A percentile compares a stretch with the other conserved stretches of the same genome.
These are phyloP conservation scores for Entomophthora muscae DNA, from an alignment of 371 early-diverging fungal genomes.

Conservation along the genomic window DNA sequence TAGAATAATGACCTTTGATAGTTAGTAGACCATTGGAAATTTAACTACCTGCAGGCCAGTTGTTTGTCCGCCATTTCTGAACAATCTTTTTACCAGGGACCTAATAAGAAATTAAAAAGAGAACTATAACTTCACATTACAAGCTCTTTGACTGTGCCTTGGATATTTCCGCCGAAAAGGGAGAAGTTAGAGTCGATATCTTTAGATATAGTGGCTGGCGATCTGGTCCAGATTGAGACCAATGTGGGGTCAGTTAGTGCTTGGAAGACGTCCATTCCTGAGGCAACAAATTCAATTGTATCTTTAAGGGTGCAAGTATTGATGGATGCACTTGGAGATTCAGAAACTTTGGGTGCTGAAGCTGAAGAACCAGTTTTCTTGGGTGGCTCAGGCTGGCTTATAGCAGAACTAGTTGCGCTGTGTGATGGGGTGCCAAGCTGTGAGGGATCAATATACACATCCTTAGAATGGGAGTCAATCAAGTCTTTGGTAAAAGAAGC, in stretches of 20 bases:
- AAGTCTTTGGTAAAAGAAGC: slow-evolving; percentile 49
- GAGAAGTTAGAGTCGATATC: slow-evolving; percentile 39
- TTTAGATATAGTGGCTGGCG: slow-evolving; percentile 31
- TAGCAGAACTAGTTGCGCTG: slow-evolving; percentile 10
- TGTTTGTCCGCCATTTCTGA: slow-evolving; percentile 64
- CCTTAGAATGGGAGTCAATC: slow-evolving; percentile 63
- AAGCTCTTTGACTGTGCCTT: slow-evolving; percentile 56
- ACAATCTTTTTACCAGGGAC: slow-evolving; percentile 58
- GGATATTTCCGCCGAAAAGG: slow-evolving; percentile 76
- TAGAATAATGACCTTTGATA: slow-evolving; percentile 51
- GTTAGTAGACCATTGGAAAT: not conserved
- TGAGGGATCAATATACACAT: slow-evolving; percentile 63
- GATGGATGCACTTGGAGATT: slow-evolving; percentile 17
- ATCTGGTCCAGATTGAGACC: slow-evolving; percentile 67
- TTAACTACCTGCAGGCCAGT: slow-evolving; percentile 58
- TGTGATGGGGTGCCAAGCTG: slow-evolving; percentile 20
- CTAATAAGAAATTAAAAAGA: too few species aligned
- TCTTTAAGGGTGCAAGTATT: slow-evolving; percentile 54
- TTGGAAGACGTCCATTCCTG: slow-evolving; percentile 67
- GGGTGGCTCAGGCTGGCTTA: not conserved
- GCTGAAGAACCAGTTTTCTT: not conserved
- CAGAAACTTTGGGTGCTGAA: not conserved
- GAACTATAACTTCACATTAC: too few species aligned
- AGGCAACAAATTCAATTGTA: slow-evolving; percentile 65
- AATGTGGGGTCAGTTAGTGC: slow-evolving; percentile 54